phyloP scores from a whole-genome alignment of 2,329 filamentous ascomycete genomes.

The Emmonsiellopsis sp. region DNA sequence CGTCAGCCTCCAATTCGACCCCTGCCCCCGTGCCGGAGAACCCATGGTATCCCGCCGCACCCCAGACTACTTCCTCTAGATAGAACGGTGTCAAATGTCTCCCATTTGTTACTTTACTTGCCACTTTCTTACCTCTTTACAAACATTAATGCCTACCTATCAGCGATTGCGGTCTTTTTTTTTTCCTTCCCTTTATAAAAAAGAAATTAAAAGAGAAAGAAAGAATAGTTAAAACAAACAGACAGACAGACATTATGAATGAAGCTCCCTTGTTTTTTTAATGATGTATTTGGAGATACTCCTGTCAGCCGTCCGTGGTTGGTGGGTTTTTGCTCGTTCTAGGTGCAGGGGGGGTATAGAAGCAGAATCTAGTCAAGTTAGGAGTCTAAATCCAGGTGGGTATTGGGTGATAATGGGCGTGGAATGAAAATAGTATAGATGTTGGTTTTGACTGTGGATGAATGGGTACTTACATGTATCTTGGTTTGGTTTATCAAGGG shows the following conservation, averaged over 20 bases:
- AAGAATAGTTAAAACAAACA: no score
- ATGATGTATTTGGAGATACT: not conserved
- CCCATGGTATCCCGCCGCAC: constrained; percentile 98
- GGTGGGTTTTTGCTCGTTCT: no score
- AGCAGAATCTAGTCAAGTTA: no score
- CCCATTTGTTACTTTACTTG: not conserved
- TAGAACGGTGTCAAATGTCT: not conserved
- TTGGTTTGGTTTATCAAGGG: not conserved
- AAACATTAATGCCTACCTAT: not conserved
- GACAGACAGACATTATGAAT: not conserved
- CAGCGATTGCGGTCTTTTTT: not conserved
- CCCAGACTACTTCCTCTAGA: constrained; percentile 95
- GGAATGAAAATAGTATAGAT: not conserved
- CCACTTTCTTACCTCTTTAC: not conserved
- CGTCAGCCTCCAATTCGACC: constrained; percentile 91
- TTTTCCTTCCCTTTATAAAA: not conserved
- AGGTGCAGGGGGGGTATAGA: not conserved
- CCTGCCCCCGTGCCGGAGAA: constrained; percentile 91
- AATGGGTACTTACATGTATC: not conserved
- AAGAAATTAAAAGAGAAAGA: no score
- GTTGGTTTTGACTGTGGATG: not conserved
- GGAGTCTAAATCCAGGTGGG: not conserved
- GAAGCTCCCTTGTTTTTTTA: not conserved
- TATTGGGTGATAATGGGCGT: not conserved
- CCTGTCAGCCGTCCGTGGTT: not conserved